A percentile compares a stretch with the other conserved stretches of the same genome.
Conservation (phyloP, 495 filamentous ascomycete genomes). For the Friedmanniomyces endolithicus region DNA sequence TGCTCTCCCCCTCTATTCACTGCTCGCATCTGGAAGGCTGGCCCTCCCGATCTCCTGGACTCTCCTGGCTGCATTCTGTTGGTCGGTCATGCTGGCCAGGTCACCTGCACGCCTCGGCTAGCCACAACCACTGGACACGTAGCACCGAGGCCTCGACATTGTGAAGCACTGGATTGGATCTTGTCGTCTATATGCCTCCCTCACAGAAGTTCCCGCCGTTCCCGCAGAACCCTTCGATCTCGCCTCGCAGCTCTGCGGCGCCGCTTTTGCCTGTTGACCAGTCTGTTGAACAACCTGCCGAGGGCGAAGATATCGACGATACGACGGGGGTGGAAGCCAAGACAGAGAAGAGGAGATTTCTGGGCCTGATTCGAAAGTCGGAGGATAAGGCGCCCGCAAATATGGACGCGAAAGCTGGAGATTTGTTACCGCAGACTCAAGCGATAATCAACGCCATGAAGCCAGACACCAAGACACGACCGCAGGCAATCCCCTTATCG, state of each 20-base stretch:
- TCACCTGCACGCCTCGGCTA: background rate
- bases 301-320: background rate
- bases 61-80: background rate
- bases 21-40: background rate
- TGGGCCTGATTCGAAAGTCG: slow-evolving; percentile 5
- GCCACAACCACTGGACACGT: background rate
- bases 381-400: background rate
- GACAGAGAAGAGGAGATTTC: slow-evolving; percentile 9
- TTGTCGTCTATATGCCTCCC: background rate
- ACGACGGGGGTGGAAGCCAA: background rate
- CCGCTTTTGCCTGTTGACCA: background rate
- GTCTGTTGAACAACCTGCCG: background rate
- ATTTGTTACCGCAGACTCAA: slow-evolving; percentile 1
- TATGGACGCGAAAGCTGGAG: slow-evolving; percentile 1
- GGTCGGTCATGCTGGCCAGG: background rate
- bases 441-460: background rate
- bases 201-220: background rate
- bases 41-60: background rate
- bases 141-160: background rate
- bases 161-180: background rate
- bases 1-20: background rate
- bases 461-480: slow-evolving; percentile 4
- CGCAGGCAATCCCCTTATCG: slow-evolving; percentile 9
- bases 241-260: background rate
- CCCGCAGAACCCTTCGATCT: background rate